Conservation (phyloP, 805 yeast species). For the Candida michaelii region DNA sequence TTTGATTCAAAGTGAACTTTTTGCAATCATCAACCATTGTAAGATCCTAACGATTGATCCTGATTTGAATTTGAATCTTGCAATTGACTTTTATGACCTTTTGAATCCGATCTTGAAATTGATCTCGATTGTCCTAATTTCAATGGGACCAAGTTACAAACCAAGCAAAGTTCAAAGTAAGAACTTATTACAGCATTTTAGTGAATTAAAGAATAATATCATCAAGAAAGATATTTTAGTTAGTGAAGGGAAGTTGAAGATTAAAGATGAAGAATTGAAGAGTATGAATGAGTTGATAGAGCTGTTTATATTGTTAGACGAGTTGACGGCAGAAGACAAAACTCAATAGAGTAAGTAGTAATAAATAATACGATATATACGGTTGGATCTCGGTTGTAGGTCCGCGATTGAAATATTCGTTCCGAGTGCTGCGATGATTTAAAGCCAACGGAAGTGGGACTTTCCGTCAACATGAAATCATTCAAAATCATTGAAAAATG, state of each 20-base stretch:
- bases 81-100: slow-evolving; percentile 51
- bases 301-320: slow-evolving; percentile 52
- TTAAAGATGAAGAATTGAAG: slow-evolving; percentile 27
- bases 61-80: slow-evolving; percentile 65
- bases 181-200: slow-evolving; percentile 50
- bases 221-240: slow-evolving; percentile 55
- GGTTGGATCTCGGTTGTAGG: no score
- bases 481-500: slow-evolving; percentile 31
- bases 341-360: background rate
- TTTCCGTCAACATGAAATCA: background rate
- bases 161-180: slow-evolving; percentile 55
- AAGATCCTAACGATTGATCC: slow-evolving; percentile 68
- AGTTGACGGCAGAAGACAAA: slow-evolving; percentile 29
- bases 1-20: slow-evolving; percentile 70
- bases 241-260: slow-evolving; percentile 24
- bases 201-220: slow-evolving; percentile 58
- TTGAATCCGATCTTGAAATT: slow-evolving; percentile 75
- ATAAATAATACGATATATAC: no score
- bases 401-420: no score
- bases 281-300: slow-evolving; percentile 55
- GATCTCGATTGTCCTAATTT: slow-evolving; percentile 61
- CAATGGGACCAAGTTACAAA: slow-evolving; percentile 76
- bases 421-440: no score
- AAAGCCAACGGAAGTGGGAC: no score
- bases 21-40: slow-evolving; percentile 58